Percentiles rank a stretch among this genome's conserved stretches.
These are phyloP conservation scores for Tarenaya hassleriana DNA, from an alignment of 345 rosid genomes.

Conservation along the genomic window DNA sequence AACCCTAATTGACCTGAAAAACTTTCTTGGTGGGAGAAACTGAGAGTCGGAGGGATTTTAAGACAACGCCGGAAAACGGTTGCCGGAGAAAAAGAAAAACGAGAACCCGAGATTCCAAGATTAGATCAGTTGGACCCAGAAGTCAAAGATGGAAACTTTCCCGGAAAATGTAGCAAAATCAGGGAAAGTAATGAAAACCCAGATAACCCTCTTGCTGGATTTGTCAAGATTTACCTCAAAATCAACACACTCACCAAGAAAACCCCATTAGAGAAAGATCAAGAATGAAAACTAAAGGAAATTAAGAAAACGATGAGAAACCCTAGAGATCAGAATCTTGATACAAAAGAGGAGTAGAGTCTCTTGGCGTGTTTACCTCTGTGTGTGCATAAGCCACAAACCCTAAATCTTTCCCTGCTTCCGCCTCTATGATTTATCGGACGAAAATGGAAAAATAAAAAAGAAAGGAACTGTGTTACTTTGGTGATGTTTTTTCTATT, in stretches of 20 bases:
- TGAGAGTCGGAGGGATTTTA: neutral
- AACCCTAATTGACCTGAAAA: constrained; percentile 10
- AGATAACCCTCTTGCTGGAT: neutral
- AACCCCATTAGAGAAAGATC: neutral
- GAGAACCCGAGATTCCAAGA: constrained; percentile 15
- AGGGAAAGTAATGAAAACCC: constrained; percentile 3
- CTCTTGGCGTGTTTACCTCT: constrained; percentile 21
- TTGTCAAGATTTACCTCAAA: constrained; percentile 14
- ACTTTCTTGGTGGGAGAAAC: neutral
- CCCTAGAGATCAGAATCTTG: constrained; percentile 2
- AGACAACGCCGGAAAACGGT: constrained; percentile 8
- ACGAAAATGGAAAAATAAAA: neutral
- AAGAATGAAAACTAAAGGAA: constrained; percentile 1
- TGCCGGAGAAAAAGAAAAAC: neutral
- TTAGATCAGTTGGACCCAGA: neutral
- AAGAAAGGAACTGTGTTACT: constrained; percentile 8
- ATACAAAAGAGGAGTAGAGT: constrained; percentile 17
- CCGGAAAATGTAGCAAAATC: constrained; percentile 11
- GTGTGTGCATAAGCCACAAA: constrained; percentile 25
- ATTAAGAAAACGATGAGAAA: neutral
- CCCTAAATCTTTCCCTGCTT: constrained; percentile 21
- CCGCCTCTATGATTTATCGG: constrained; percentile 14
- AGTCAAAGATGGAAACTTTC: constrained; percentile 8
- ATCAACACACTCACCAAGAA: neutral
- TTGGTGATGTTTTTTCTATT: constrained; percentile 23